A percentile compares a stretch with the other conserved stretches of the same genome.
These are phyloP conservation scores for Phialophora chinensis DNA, from an alignment of 2,329 filamentous ascomycete genomes.

Conservation along the genomic window DNA sequence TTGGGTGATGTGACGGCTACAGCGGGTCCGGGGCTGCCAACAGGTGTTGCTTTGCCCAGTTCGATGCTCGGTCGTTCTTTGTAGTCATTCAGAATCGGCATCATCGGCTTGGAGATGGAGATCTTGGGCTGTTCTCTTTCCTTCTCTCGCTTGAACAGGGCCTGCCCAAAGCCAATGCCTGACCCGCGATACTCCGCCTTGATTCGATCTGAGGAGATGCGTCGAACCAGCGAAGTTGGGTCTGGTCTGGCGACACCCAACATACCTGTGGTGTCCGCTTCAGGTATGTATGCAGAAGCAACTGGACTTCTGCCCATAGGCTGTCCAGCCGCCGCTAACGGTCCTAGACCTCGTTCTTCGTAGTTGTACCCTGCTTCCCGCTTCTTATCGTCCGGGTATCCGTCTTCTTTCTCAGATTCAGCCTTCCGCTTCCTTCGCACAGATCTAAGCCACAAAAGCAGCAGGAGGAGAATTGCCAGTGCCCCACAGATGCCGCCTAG, in stretches of 20 bases:
- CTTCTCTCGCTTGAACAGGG: constrained; percentile 36
- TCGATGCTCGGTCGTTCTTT: constrained; percentile 36
- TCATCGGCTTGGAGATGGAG: constrained; percentile 40
- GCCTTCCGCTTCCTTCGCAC: constrained; percentile 60
- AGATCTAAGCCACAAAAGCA: constrained; percentile 72
- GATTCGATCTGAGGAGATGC: constrained; percentile 33
- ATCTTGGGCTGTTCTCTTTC: constrained; percentile 36
- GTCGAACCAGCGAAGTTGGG: constrained; percentile 44
- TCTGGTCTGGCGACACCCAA: constrained; percentile 44
- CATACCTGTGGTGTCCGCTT: constrained; percentile 44
- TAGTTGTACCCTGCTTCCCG: constrained; percentile 45
- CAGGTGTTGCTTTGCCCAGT: constrained; percentile 35
- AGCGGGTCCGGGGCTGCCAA: constrained; percentile 18
- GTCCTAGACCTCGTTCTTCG: constrained; percentile 53
- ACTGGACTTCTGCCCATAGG: constrained; percentile 54
- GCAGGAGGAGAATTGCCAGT: constrained; percentile 69
- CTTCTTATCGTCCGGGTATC: constrained; percentile 64
- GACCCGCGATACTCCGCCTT: constrained; percentile 29
- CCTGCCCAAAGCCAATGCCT: constrained; percentile 32
- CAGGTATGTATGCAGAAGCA: constrained; percentile 44
- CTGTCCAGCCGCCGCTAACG: constrained; percentile 50
- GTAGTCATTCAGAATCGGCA: constrained; percentile 37
- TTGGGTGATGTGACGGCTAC: constrained; percentile 22
- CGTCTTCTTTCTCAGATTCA: constrained; percentile 55
- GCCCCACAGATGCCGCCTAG: constrained; percentile 81